Conservation (phyloP, 805 yeast genomes). For the Starmerella potacharoeniae region DNA sequence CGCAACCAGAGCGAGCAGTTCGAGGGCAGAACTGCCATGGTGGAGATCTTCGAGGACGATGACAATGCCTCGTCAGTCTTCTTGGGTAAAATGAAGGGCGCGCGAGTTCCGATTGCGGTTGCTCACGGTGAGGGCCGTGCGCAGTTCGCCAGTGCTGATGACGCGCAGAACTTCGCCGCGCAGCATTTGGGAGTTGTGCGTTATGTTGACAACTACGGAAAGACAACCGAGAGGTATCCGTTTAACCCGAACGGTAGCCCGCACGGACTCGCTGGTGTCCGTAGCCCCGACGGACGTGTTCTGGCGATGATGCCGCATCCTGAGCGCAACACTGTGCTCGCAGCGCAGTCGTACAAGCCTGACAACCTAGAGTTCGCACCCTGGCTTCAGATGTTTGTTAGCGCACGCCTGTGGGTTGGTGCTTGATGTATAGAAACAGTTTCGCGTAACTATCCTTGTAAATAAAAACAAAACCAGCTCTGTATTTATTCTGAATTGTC, state of each 20-base stretch:
- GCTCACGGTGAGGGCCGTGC: constrained; percentile 99
- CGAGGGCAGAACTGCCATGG: constrained; percentile 88
- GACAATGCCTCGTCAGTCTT: constrained; percentile 44
- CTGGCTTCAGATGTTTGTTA: constrained; percentile 85
- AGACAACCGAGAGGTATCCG: constrained; percentile 72
- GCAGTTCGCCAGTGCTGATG: constrained; percentile 40
- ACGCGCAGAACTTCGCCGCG: constrained; percentile 39
- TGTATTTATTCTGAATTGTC: not conserved
- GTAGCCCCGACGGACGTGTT: constrained; percentile 85
- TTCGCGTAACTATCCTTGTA: not conserved
- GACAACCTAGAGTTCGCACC: constrained; percentile 43
- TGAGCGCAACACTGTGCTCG: constrained; percentile 81
- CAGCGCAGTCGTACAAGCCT: constrained; percentile 87
- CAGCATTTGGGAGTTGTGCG: constrained; percentile 50
- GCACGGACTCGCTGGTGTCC: constrained; percentile 83
- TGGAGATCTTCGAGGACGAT: constrained; percentile 44
- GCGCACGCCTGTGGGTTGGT: constrained; percentile 83
- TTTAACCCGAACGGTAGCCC: constrained; percentile 96
- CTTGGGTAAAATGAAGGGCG: constrained; percentile 84
- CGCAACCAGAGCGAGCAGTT: constrained; percentile 87
- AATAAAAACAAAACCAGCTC: not conserved
- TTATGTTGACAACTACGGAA: constrained; percentile 86
- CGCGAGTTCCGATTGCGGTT: constrained; percentile 88
- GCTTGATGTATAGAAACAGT: not conserved
- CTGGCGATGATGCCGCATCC: constrained; percentile 99